These are phyloP conservation scores for Clarireedia homoeocarpa DNA, from an alignment of 2,329 filamentous ascomycete genomes.

Conservation along the genomic window DNA sequence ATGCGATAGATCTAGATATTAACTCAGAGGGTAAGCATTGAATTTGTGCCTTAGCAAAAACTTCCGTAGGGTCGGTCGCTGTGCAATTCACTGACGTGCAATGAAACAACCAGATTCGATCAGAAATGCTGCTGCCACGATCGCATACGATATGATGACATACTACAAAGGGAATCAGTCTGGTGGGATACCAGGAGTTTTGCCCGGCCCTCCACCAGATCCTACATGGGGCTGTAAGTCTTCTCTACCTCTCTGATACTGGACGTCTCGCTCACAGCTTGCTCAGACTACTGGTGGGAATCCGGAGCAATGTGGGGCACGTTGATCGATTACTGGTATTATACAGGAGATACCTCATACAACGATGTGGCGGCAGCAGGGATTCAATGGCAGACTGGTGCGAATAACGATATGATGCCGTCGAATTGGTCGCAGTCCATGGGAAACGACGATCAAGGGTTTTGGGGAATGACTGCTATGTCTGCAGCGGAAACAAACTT, in stretches of 20 bases:
- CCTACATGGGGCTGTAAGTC: constrained; percentile 27
- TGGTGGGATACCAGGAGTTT: constrained; percentile 40
- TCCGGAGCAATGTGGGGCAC: constrained; percentile 54
- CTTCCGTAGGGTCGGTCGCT: background rate
- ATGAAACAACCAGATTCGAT: constrained; percentile 31
- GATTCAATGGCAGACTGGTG: constrained; percentile 51
- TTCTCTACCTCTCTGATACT: constrained; percentile 2
- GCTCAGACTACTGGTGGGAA: constrained; percentile 49
- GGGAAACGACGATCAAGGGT: constrained; percentile 40
- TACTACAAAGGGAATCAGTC: constrained; percentile 35
- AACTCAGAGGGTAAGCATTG: constrained; percentile 19
- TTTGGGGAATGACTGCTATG: constrained; percentile 81
- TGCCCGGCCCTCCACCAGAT: constrained; percentile 37
- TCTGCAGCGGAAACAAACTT: constrained; percentile 70
- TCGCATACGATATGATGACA: constrained; percentile 31
- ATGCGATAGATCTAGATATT: constrained; percentile 25
- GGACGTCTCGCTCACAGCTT: background rate
- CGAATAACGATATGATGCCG: constrained; percentile 50
- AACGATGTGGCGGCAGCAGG: constrained; percentile 46
- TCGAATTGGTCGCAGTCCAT: constrained; percentile 33
- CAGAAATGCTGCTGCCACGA: constrained; percentile 25
- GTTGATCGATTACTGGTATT: constrained; percentile 55
- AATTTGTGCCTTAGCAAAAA: background rate
- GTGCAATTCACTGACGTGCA: background rate
- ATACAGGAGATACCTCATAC: constrained; percentile 50